These are phyloP conservation scores for Hydnum rufescens DNA, from an alignment of 768 basidiomycete genomes.

Conservation along the genomic window DNA sequence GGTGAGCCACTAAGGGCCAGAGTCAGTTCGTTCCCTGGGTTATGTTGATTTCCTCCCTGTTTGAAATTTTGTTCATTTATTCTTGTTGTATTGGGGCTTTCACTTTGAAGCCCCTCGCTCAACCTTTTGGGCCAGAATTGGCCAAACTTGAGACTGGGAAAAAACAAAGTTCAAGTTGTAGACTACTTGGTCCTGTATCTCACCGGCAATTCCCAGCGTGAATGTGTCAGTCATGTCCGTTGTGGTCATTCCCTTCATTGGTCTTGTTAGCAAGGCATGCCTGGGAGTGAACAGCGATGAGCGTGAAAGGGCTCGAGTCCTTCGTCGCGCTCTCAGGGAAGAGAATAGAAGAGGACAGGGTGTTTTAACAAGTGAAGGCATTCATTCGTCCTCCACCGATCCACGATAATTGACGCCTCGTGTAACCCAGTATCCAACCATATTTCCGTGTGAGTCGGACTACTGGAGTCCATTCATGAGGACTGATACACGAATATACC, in stretches of 20 bases:
- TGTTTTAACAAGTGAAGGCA: constrained; percentile 48
- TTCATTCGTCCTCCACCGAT: neutral
- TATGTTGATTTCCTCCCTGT: too few species aligned
- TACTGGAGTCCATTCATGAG: neutral
- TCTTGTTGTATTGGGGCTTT: too few species aligned
- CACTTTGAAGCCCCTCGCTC: too few species aligned
- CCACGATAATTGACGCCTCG: neutral
- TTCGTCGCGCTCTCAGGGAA: constrained; percentile 40
- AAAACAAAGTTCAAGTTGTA: too few species aligned
- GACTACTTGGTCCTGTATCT: too few species aligned
- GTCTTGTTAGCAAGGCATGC: constrained; percentile 57
- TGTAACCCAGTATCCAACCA: constrained; percentile 63
- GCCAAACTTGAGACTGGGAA: too few species aligned
- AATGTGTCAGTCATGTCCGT: too few species aligned
- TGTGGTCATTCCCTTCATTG: constrained; percentile 25
- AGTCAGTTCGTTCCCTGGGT: too few species aligned
- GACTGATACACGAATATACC: neutral
- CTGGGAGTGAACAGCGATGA: constrained; percentile 37
- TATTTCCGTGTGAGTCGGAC: constrained; percentile 56
- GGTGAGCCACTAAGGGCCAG: too few species aligned
- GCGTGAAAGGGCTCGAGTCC: constrained; percentile 46
- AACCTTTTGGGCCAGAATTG: too few species aligned
- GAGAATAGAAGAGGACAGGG: constrained; percentile 35
- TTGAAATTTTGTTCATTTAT: too few species aligned
- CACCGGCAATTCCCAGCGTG: too few species aligned